A percentile compares a stretch with the other conserved stretches of the same genome.
phyloP scores from a whole-genome alignment of 1,284 basidiomycete species.

The Ganoderma sinense region DNA sequence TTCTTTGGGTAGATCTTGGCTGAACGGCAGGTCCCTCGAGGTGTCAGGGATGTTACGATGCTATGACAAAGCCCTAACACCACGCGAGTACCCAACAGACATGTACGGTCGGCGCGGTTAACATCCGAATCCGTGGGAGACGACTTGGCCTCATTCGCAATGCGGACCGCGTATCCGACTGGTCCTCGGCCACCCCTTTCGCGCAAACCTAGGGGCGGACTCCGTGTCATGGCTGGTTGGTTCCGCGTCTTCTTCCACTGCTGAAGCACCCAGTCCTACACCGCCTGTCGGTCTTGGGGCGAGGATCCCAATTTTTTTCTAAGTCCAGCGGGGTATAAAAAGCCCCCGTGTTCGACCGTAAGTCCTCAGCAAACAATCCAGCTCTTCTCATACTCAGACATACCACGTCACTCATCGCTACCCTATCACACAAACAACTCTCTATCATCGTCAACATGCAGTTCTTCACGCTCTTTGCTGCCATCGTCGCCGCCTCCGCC shows the following conservation, averaged over 20 bases:
- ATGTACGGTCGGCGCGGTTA: not conserved
- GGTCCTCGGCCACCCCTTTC: not conserved
- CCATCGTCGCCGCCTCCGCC: not conserved
- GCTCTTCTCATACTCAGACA: not conserved
- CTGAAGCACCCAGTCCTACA: not conserved
- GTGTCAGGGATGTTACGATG: too few species aligned
- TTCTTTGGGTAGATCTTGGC: not conserved
- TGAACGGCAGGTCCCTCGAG: not conserved
- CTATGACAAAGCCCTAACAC: too few species aligned
- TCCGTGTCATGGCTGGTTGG: not conserved
- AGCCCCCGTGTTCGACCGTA: not conserved
- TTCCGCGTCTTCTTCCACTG: not conserved
- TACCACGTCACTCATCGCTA: not conserved
- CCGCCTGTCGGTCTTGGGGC: not conserved
- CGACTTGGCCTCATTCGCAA: not conserved
- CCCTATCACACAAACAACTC: not conserved
- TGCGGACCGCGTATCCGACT: not conserved
- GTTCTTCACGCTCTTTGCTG: not conserved
- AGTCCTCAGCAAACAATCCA: not conserved
- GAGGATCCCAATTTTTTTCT: not conserved
- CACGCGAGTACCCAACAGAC: not conserved
- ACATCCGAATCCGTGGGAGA: not conserved
- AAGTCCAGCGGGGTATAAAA: constrained; percentile 4
- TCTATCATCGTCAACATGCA: not conserved
- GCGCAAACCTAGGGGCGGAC: not conserved